Evolutionary conservation across 495 filamentous ascomycete species (phyloP).

Genomic region (Pyronema domesticum): DNA sequence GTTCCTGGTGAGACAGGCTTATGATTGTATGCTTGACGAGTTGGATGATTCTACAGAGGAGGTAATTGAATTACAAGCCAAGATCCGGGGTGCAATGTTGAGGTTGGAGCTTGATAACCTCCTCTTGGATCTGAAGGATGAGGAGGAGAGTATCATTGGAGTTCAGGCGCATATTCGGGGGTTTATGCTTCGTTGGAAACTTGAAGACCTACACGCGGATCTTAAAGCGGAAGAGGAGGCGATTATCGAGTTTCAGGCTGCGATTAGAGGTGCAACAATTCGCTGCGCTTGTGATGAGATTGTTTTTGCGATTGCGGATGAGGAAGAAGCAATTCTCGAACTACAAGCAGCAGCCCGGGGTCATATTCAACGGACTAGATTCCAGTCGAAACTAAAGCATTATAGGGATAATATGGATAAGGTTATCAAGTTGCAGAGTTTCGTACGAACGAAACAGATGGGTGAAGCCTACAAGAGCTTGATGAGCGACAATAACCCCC

Average conservation of each 20-base stretch:
- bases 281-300: constrained; percentile 51
- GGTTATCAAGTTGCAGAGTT: constrained; percentile 96
- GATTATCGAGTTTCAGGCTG: constrained; percentile 49
- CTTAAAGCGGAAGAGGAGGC: constrained; percentile 40
- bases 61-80: constrained; percentile 33
- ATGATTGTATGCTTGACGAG: constrained; percentile 33
- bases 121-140: constrained; percentile 39
- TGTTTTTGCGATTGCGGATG: constrained; percentile 56
- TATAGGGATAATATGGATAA: constrained; percentile 96
- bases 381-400: constrained; percentile 68
- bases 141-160: constrained; percentile 39
- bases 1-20: constrained; percentile 24
- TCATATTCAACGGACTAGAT: constrained; percentile 51
- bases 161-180: constrained; percentile 61
- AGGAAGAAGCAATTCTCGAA: constrained; percentile 55
- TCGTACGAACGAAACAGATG: constrained; percentile 80
- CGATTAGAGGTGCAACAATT: constrained; percentile 60
- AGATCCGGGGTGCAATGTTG: constrained; percentile 26
- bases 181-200: constrained; percentile 35
- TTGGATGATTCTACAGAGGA: constrained; percentile 30
- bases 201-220: constrained; percentile 35
- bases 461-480: constrained; percentile 83
- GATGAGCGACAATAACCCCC: constrained; percentile 85
- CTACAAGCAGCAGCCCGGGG: constrained; percentile 63
- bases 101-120: constrained; percentile 29